A percentile compares a stretch with the other conserved stretches of the same genome.
Evolutionary conservation across 805 yeast genomes (phyloP).

Genomic region (Wickerhamiella bombiphila): DNA sequence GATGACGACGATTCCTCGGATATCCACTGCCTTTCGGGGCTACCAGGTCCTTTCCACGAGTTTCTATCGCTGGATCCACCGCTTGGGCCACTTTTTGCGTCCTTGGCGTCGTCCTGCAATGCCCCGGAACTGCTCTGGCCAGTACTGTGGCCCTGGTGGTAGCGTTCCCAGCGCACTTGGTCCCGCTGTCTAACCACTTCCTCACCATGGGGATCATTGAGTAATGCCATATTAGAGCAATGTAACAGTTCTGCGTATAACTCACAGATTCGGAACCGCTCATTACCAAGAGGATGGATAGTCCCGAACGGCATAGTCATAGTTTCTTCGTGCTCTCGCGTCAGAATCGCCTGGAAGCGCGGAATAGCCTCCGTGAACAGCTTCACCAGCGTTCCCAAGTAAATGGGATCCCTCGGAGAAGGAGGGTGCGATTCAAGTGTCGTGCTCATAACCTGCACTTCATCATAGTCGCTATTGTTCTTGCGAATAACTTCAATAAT

Average conservation of each 20-base stretch:
- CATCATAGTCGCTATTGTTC: conserved; percentile 90
- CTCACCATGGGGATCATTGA: conserved; percentile 66
- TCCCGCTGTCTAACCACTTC: conserved; percentile 56
- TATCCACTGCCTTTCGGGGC: too few species aligned
- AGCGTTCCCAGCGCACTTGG: conserved; percentile 33
- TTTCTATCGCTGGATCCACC: neutral
- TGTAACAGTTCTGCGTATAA: conserved; percentile 86
- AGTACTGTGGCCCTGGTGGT: conserved; percentile 28
- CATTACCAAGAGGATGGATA: conserved; percentile 73
- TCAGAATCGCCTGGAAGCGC: conserved; percentile 49
- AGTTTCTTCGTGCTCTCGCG: conserved; percentile 21
- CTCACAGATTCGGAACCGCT: conserved; percentile 80
- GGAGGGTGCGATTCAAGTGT: conserved; percentile 87
- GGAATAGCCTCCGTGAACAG: conserved; percentile 66
- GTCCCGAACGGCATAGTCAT: conserved; percentile 52
- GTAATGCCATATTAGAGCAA: conserved; percentile 90
- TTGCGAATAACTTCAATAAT: conserved; percentile 88
- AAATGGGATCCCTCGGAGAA: conserved; percentile 80
- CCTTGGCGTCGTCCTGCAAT: neutral
- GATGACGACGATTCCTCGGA: neutral
- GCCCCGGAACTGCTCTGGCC: too few species aligned
- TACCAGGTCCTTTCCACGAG: neutral
- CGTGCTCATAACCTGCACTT: conserved; percentile 68
- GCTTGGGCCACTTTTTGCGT: neutral
- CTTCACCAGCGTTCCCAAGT: conserved; percentile 69